Percentiles rank a stretch among this genome's conserved stretches.
phyloP scores from a whole-genome alignment of 345 rosid genomes.

The Conringia planisiliqua region DNA sequence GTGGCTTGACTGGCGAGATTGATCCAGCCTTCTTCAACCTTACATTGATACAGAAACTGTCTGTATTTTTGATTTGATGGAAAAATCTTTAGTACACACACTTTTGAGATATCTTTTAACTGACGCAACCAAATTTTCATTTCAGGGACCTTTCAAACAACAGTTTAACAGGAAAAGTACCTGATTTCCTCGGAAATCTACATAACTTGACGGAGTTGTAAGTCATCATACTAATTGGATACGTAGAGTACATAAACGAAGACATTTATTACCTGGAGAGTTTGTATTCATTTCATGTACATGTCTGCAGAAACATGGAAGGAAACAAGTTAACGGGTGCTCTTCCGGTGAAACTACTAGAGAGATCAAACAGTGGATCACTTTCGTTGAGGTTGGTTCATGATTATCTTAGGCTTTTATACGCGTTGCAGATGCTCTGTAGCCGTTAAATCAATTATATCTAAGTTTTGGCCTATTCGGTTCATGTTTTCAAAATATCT shows the following conservation, averaged over 20 bases:
- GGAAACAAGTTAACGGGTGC: constrained; percentile 39
- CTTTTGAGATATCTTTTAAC: not conserved
- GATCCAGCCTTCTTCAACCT: constrained; percentile 28
- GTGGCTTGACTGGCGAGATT: constrained; percentile 33
- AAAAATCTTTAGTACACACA: not conserved
- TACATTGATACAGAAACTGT: constrained; percentile 31
- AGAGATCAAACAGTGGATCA: constrained; percentile 26
- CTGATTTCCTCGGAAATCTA: constrained; percentile 37
- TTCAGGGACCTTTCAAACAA: constrained; percentile 57
- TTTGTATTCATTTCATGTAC: not conserved
- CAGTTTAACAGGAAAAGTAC: constrained; percentile 41
- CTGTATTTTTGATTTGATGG: not conserved
- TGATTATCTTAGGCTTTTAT: not conserved
- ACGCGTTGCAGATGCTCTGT: not conserved
- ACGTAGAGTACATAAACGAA: not conserved
- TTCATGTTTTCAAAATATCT: constrained; percentile 4
- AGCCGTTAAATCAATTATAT: not conserved
- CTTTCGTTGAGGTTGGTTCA: constrained; percentile 37
- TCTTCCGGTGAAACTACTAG: constrained; percentile 35
- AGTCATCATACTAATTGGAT: constrained; percentile 31
- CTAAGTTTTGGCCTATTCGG: not conserved
- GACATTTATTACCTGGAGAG: no score
- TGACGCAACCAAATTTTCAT: not conserved
- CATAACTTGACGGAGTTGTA: constrained; percentile 40
- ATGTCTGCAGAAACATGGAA: constrained; percentile 34